Base-by-base conservation (phyloP, 306 rosid genomes). In the Gastrolobium villosum region DNA sequence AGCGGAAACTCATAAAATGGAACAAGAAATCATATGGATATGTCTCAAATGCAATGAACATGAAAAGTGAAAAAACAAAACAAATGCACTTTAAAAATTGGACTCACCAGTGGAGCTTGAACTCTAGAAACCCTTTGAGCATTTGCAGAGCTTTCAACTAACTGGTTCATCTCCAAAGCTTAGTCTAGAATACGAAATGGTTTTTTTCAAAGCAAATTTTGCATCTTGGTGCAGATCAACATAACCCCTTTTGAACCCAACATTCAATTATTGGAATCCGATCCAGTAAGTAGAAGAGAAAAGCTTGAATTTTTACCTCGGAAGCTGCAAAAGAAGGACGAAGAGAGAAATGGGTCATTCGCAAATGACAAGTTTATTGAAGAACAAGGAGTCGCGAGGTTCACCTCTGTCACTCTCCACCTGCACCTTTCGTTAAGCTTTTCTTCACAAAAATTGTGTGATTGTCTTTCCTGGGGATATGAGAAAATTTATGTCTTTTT, bases 91-190 rank as follows among this genome's bases (percentile, higher is more conserved):
- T 62, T 3, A 35, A 81, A 44, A 76, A 72, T 39, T 62, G 11
- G 32, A 85, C 92, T 87, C 20, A 95, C 99, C 99, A 92, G 84
- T 76, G 99, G 98, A 81, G 99, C 97, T 88, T 92, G 98, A 87
- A 89, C 86, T 78, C 98, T 88, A 65, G 88, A 67, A 44, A 83
- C 92, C 92, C 98, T 95, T 61, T 81, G 91, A 75, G 88, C 78
- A 90, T 81, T 87, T 14, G 93, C 73, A 70, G 98, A 88, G 74
- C 82, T 88, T 78, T 83, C 87, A 85, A 83, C 88, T 69, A 76
- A 69, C 53, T 73, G 90, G 87, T 89, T 88, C 99, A 92, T 92
- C 36, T 79, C 86, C 65, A 48, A 88, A 86, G 60, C 88, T 48
- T 64, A 74, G 61, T 77, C 71, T 85, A 81, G 88, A 73, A 79